Percentiles rank a stretch among this genome's conserved stretches.
Evolutionary conservation across 2,329 filamentous ascomycete genomes (phyloP).

Genomic region (Botrytis cinerea): DNA sequence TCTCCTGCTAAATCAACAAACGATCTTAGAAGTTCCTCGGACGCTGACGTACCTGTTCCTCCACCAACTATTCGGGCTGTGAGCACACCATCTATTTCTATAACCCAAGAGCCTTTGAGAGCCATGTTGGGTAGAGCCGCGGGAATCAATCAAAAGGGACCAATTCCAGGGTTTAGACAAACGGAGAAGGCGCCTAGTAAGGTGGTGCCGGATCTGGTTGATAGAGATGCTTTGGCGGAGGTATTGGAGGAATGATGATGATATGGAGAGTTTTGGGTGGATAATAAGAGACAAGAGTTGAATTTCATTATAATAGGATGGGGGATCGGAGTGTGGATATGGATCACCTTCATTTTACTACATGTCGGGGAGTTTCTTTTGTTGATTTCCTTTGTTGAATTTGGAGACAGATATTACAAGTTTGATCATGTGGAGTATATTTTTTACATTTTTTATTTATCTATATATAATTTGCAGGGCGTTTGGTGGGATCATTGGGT

Average conservation of each 20-base stretch:
- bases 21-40: slow-evolving; percentile 26
- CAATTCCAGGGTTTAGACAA: slow-evolving; percentile 69
- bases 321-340: background rate
- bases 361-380: background rate
- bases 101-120: slow-evolving; percentile 43
- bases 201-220: slow-evolving; percentile 36
- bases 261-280: background rate
- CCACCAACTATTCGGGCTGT: slow-evolving; percentile 34
- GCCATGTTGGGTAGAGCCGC: slow-evolving; percentile 57
- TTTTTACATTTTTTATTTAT: background rate
- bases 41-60: background rate
- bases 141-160: slow-evolving; percentile 77
- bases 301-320: background rate
- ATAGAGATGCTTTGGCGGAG: slow-evolving; percentile 40
- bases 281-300: too few species aligned
- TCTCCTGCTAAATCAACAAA: slow-evolving; percentile 47
- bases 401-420: background rate
- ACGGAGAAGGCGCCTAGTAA: slow-evolving; percentile 38
- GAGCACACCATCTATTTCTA: slow-evolving; percentile 38
- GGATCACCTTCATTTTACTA: background rate
- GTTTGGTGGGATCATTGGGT: background rate
- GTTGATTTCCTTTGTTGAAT: background rate
- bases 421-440: too few species aligned
- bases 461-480: background rate
- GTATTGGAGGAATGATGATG: slow-evolving; percentile 30